phyloP scores from a whole-genome alignment of 176 grass and related monocot genomes.

The Musa itinerans region DNA sequence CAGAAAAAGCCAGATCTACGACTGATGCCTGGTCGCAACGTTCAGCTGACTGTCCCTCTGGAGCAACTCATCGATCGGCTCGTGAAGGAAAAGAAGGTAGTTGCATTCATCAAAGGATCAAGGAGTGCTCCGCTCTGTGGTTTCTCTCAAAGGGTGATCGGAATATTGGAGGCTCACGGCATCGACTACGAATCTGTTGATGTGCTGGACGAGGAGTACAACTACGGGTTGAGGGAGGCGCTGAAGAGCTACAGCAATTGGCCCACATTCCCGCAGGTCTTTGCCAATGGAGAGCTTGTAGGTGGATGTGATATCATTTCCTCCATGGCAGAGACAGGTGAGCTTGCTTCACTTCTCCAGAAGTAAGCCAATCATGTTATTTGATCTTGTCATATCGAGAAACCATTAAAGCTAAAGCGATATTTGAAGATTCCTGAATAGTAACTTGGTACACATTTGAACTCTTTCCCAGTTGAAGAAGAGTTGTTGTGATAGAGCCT shows the following conservation, averaged over 20 bases:
- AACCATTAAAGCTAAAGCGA: too few relatives aligned
- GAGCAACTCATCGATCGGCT: slow-evolving; percentile 65
- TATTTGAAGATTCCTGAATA: background rate
- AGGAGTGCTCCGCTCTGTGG: slow-evolving; percentile 77
- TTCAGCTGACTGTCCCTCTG: slow-evolving; percentile 60
- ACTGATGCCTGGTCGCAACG: slow-evolving; percentile 76
- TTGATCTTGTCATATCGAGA: background rate
- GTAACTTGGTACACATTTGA: too few relatives aligned
- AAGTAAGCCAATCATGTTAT: slow-evolving; percentile 23
- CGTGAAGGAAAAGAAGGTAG: slow-evolving; percentile 88
- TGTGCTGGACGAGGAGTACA: slow-evolving; percentile 93
- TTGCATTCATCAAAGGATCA: slow-evolving; percentile 97
- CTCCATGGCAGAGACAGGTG: slow-evolving; percentile 83
- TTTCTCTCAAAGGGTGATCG: slow-evolving; percentile 79
- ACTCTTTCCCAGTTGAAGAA: too few relatives aligned
- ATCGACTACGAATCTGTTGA: slow-evolving; percentile 61
- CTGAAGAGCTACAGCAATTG: slow-evolving; percentile 86
- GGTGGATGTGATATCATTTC: slow-evolving; percentile 79
- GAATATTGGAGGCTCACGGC: slow-evolving; percentile 70
- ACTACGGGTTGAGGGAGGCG: slow-evolving; percentile 62
- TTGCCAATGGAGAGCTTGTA: slow-evolving; percentile 67
- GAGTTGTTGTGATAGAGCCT: too few relatives aligned
- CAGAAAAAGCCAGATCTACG: slow-evolving; percentile 51
- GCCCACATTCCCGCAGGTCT: slow-evolving; percentile 87
- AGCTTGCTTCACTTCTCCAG: slow-evolving; percentile 52